Base-by-base conservation (phyloP, 2,329 filamentous ascomycete genomes). In the Diplodia corticola region DNA sequence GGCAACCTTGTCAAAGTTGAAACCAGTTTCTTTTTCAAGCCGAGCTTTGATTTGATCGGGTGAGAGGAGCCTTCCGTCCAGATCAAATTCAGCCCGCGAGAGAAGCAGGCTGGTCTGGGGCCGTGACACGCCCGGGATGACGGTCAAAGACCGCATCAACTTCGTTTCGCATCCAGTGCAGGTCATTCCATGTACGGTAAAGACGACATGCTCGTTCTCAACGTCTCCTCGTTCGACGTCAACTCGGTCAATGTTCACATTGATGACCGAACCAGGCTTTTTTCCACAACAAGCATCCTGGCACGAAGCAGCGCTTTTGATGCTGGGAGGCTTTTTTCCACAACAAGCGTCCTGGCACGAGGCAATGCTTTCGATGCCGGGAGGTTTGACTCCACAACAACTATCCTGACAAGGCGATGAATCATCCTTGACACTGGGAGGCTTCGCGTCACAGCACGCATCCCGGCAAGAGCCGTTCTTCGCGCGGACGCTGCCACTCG, bases 161-260 rank as follows among this genome's bases (percentile, higher is more conserved):
- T 90, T 90, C 1, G 83, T 87, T 71, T 90, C 89, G 74, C 90
- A 92, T 1, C 89, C 89, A 0, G 87, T 88, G 69, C 90, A 93
- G 2, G 88, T 91, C 86, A 93, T 89, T 1, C 90, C 89, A 6
- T 83, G 81, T 30, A 92, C 83, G 49, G 79, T 84, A 9, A 91
- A 78, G 17, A 87, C 75, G 7, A 91, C 78, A 70, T 86, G 86
- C 67, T 91, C 85, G 2, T 71, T 74, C 4, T 68, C 67, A 9
- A 67, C 53, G 55, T 61, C 15, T 5, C 72, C 72, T 37, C 69
- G 72, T 67, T 78, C 78, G 12, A 71, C 20, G 46, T 74, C 71
- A 3, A 65, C 5, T 1, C 5, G 30, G 35, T 22, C 53, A 4
- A 17, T 30, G 4, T 40, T 50, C 4, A 51, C n/a, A 10, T 53